phyloP scores from a whole-genome alignment of 2,329 filamentous ascomycete genomes.

The Ophiocordyceps australis region DNA sequence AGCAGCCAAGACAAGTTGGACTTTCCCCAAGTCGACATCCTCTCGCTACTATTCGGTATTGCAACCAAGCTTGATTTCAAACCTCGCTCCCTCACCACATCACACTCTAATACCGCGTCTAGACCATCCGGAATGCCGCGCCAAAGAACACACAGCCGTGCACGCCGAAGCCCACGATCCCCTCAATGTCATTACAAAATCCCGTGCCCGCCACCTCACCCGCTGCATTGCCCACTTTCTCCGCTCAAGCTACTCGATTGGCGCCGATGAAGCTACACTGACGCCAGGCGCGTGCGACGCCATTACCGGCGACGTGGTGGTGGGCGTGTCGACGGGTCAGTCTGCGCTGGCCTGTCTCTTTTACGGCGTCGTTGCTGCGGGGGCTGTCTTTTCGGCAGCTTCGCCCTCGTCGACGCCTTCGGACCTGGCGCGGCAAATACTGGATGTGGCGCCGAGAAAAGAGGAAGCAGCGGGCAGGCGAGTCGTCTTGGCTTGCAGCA shows the following conservation, averaged over 20 bases:
- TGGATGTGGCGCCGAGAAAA: no score
- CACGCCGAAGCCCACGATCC: slow-evolving; percentile 40
- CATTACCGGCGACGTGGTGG: slow-evolving; percentile 40
- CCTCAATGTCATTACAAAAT: slow-evolving; percentile 31
- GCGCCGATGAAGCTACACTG: no score
- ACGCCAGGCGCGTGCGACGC: no score
- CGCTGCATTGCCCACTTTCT: slow-evolving; percentile 36
- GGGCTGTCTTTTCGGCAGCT: slow-evolving; percentile 39
- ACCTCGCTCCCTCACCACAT: background rate
- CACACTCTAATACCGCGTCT: background rate
- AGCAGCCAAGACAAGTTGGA: background rate
- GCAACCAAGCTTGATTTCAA: no score
- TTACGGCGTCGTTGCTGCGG: slow-evolving; percentile 37
- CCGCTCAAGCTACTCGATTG: slow-evolving; percentile 31
- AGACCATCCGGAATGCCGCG: slow-evolving; percentile 16
- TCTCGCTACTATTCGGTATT: slow-evolving; percentile 24
- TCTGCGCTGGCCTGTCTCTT: slow-evolving; percentile 32
- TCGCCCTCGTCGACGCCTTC: slow-evolving; percentile 27
- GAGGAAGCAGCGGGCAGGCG: no score
- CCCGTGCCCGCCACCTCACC: slow-evolving; percentile 25
- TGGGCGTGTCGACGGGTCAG: slow-evolving; percentile 37
- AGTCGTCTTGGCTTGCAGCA: slow-evolving; percentile 23
- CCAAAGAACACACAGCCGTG: slow-evolving; percentile 28
- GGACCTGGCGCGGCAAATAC: slow-evolving; percentile 29
- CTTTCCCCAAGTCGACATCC: slow-evolving; percentile 21